These are phyloP conservation scores for Curvularia hawaiiensis DNA, from an alignment of 2,329 filamentous ascomycete species.

Conservation along the genomic window DNA sequence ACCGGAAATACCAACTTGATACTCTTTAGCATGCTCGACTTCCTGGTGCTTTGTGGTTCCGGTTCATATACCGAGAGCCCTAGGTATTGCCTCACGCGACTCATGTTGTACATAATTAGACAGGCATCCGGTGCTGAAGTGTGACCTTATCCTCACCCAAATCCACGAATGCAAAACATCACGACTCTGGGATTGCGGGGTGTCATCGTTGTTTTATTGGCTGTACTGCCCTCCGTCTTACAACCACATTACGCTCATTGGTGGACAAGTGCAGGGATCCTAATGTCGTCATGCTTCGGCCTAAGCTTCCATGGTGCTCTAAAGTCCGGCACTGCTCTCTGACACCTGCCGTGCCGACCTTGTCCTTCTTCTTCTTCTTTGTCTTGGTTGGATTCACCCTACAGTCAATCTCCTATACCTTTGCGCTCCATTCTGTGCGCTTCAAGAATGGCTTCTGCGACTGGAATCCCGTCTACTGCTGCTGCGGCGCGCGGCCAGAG, in stretches of 20 bases:
- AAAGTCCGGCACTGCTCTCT: slow-evolving; percentile 22
- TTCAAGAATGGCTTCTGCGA: slow-evolving; percentile 68
- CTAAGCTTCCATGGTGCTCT: slow-evolving; percentile 19
- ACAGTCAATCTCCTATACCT: neutral
- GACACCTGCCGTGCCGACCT: slow-evolving; percentile 4
- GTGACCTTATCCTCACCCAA: slow-evolving; percentile 2
- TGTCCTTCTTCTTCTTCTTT: neutral
- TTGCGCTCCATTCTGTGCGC: neutral
- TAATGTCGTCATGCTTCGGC: slow-evolving; percentile 26
- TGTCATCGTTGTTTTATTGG: slow-evolving; percentile 14
- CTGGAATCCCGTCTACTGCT: slow-evolving; percentile 64
- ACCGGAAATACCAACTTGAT: neutral
- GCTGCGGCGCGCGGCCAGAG: slow-evolving; percentile 44
- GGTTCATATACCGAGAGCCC: slow-evolving; percentile 2
- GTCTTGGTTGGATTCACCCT: neutral
- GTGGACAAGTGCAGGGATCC: slow-evolving; percentile 17
- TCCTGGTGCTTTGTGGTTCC: neutral
- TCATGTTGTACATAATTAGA: slow-evolving; percentile 1
- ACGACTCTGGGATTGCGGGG: slow-evolving; percentile 8
- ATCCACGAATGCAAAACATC: slow-evolving; percentile 20
- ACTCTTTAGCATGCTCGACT: neutral
- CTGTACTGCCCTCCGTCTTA: neutral
- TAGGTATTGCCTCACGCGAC: slow-evolving; percentile 8
- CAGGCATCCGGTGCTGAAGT: slow-evolving; percentile 3
- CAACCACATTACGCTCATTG: slow-evolving; percentile 21